A percentile compares a stretch with the other conserved stretches of the same genome.
Conservation (phyloP, 345 rosid genomes). For the Psidium friedrichsthalianum region DNA sequence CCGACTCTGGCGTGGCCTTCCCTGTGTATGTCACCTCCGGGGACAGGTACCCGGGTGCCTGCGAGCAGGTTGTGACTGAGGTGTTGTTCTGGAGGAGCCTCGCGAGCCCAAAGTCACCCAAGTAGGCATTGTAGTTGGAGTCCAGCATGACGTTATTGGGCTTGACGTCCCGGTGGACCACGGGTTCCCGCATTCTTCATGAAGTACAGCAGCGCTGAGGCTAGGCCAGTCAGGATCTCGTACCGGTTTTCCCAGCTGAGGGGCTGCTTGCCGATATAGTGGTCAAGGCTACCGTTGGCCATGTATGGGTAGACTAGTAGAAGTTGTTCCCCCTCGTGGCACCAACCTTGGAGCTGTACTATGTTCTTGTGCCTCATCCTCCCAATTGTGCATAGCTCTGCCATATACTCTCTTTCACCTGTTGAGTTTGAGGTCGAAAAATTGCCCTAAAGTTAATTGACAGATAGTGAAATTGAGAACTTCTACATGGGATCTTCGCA, state of each 20-base stretch:
- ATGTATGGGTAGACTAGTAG: slow-evolving; percentile 34
- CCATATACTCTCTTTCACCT: slow-evolving; percentile 30
- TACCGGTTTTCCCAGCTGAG: slow-evolving; percentile 21
- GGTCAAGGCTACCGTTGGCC: slow-evolving; percentile 37
- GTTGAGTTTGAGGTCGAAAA: neutral
- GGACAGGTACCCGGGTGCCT: slow-evolving; percentile 28
- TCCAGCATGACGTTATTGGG: slow-evolving; percentile 33
- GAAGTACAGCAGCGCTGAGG: slow-evolving; percentile 36
- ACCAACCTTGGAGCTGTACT: slow-evolving; percentile 38
- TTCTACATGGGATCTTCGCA: neutral
- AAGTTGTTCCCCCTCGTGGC: slow-evolving; percentile 23
- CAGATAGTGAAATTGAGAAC: neutral
- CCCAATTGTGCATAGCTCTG: slow-evolving; percentile 34
- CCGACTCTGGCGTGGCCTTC: slow-evolving; percentile 16
- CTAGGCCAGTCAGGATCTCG: slow-evolving; percentile 19
- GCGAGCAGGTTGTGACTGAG: slow-evolving; percentile 28
- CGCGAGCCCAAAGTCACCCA: slow-evolving; percentile 28
- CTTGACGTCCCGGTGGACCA: slow-evolving; percentile 32
- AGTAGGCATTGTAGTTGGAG: slow-evolving; percentile 16
- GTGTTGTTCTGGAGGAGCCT: slow-evolving; percentile 16
- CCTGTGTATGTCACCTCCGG: slow-evolving; percentile 21
- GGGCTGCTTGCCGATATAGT: slow-evolving; percentile 14
- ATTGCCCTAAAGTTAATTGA: neutral
- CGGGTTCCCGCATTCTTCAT: slow-evolving; percentile 23
- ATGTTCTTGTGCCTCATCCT: slow-evolving; percentile 34